Conservation (phyloP, 148 eudicot species). For the Fagopyrum tataricum region DNA sequence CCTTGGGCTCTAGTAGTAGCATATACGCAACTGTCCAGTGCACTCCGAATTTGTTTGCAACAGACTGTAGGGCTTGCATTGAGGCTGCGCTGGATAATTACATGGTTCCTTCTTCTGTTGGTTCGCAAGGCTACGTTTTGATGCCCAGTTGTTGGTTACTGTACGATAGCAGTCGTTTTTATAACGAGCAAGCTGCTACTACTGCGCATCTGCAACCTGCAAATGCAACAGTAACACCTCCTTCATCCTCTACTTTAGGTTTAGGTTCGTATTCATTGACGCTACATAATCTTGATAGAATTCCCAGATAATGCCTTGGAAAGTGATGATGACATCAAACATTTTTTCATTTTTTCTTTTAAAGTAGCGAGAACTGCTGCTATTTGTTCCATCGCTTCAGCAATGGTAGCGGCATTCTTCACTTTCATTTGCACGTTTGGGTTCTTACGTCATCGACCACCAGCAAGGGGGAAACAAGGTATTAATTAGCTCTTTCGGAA, state of each 20-base stretch:
- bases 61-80: constrained; percentile 15
- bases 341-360: too few species aligned
- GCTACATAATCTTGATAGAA: too few species aligned
- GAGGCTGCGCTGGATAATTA: neutral
- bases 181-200: neutral
- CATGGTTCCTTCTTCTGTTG: neutral
- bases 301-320: too few species aligned
- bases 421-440: neutral
- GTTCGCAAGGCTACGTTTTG: neutral
- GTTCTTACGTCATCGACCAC: neutral
- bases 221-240: neutral
- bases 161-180: neutral
- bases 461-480: neutral
- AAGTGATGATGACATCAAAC: too few species aligned
- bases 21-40: constrained; percentile 21
- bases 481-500: neutral
- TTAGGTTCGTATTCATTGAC: too few species aligned
- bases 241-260: neutral
- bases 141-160: neutral
- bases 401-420: neutral
- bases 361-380: neutral
- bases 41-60: constrained; percentile 14
- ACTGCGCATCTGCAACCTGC: neutral
- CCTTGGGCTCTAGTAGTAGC: neutral
- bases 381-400: neutral